Percentiles rank a stretch among this genome's conserved stretches.
phyloP scores from a whole-genome alignment of 345 rosid genomes.

The Citrus unshiu region DNA sequence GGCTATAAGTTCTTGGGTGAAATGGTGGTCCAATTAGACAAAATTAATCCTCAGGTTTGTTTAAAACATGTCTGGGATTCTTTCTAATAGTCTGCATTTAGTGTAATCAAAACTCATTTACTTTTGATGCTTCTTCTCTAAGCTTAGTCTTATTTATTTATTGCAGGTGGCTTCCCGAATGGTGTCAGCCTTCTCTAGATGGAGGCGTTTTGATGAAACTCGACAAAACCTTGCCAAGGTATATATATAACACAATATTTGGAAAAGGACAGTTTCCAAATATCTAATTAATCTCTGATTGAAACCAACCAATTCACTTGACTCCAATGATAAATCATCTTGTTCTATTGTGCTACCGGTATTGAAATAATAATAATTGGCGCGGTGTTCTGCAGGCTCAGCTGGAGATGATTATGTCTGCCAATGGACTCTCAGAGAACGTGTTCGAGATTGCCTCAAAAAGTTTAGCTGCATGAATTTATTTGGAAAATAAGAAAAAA shows the following conservation, averaged over 20 bases:
- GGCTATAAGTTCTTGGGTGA: slow-evolving; percentile 97
- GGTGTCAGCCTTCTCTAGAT: slow-evolving; percentile 97
- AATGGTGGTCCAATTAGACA: slow-evolving; percentile 82
- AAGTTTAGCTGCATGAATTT: slow-evolving; percentile 67
- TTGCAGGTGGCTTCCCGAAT: slow-evolving; percentile 86
- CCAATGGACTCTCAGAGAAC: slow-evolving; percentile 90
- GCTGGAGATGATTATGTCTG: slow-evolving; percentile 86
- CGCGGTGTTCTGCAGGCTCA: slow-evolving; percentile 57
- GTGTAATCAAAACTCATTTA: not conserved
- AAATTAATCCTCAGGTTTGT: slow-evolving; percentile 84
- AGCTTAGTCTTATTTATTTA: not conserved
- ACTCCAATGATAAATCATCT: not conserved
- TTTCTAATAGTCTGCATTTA: not conserved
- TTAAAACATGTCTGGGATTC: not conserved
- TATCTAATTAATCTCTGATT: not conserved
- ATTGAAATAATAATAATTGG: not conserved
- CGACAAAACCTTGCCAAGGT: slow-evolving; percentile 86
- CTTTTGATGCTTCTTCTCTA: not conserved
- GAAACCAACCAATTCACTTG: not conserved
- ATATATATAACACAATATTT: too few species aligned
- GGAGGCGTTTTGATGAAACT: slow-evolving; percentile 86
- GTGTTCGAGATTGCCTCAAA: slow-evolving; percentile 93
- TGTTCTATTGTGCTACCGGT: not conserved
- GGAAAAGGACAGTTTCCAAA: not conserved
- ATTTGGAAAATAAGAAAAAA: too few species aligned